Evolutionary conservation across 78 protist species (phyloP).

Genomic region (Guillardia theta): DNA sequence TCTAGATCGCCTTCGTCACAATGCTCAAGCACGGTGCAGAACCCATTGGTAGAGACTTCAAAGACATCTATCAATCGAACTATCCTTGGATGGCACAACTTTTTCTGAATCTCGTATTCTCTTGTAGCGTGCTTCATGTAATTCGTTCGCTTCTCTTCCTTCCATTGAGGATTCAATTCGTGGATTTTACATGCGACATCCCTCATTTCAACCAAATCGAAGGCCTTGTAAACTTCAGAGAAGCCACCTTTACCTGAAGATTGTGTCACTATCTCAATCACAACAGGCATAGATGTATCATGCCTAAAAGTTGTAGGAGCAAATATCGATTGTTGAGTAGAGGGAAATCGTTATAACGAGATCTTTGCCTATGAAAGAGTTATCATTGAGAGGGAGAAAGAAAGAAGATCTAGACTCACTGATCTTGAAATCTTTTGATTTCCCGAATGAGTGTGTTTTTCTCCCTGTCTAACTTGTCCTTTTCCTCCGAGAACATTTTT

Average conservation of each 20-base stretch:
- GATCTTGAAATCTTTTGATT: neutral
- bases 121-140: constrained; percentile 69
- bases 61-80: constrained; percentile 54
- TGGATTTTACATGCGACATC: constrained; percentile 91
- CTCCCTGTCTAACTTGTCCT: neutral
- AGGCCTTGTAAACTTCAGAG: neutral
- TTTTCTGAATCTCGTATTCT: constrained; percentile 75
- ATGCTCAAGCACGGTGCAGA: constrained; percentile 75
- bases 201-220: constrained; percentile 55
- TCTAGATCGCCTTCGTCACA: constrained; percentile 65
- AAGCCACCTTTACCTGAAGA: constrained; percentile 33
- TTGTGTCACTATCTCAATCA: too few relatives aligned
- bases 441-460: neutral
- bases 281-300: too few relatives aligned
- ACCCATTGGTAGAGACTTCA: constrained; percentile 45
- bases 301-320: constrained; percentile 72
- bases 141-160: neutral
- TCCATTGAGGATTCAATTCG: constrained; percentile 49
- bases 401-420: neutral
- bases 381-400: neutral
- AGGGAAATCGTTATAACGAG: neutral
- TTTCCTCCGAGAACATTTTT: neutral
- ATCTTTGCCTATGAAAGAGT: neutral
- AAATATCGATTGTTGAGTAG: constrained; percentile 59
- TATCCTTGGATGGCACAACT: constrained; percentile 53